Percentiles rank a stretch among this genome's conserved stretches.
These are phyloP conservation scores for Globisporangium okanoganense DNA, from an alignment of 352 stramenopile genomes.

Conservation along the genomic window DNA sequence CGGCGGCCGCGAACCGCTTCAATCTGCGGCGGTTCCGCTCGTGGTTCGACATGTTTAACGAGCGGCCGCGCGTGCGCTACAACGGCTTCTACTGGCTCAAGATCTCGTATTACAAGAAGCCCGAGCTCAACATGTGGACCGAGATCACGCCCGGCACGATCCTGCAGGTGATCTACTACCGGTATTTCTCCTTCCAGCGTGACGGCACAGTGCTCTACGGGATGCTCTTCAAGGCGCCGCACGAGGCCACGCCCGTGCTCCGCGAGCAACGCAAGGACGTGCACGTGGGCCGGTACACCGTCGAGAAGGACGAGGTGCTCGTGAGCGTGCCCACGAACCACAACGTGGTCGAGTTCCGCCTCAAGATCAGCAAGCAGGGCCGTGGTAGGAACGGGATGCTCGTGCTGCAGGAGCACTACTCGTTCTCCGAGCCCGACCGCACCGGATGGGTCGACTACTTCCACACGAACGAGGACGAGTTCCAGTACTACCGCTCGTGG, in stretches of 20 bases:
- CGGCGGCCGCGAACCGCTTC: slow-evolving; percentile 47
- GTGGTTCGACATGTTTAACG: slow-evolving; percentile 75
- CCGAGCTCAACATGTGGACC: slow-evolving; percentile 82
- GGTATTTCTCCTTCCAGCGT: slow-evolving; percentile 77
- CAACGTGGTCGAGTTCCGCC: slow-evolving; percentile 66
- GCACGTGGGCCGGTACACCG: slow-evolving; percentile 50
- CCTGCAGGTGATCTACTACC: slow-evolving; percentile 80
- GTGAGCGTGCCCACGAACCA: slow-evolving; percentile 68
- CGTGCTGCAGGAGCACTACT: slow-evolving; percentile 64
- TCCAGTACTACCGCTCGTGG: slow-evolving; percentile 74
- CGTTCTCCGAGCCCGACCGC: slow-evolving; percentile 63
- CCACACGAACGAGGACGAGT: slow-evolving; percentile 68
- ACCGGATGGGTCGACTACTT: slow-evolving; percentile 66
- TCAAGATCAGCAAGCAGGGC: slow-evolving; percentile 41
- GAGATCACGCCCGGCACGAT: slow-evolving; percentile 66
- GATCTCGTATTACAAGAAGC: slow-evolving; percentile 83
- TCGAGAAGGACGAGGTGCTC: slow-evolving; percentile 61
- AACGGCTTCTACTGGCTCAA: slow-evolving; percentile 81
- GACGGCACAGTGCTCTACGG: slow-evolving; percentile 71
- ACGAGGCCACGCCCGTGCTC: slow-evolving; percentile 39
- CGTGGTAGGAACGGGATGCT: slow-evolving; percentile 58
- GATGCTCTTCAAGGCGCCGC: slow-evolving; percentile 72
- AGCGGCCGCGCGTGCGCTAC: slow-evolving; percentile 65
- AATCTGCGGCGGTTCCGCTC: slow-evolving; percentile 55
- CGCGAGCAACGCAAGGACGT: slow-evolving; percentile 35